Evolutionary conservation across 169 alveolate species (phyloP).

Genomic region (Plasmodium coatneyi): DNA sequence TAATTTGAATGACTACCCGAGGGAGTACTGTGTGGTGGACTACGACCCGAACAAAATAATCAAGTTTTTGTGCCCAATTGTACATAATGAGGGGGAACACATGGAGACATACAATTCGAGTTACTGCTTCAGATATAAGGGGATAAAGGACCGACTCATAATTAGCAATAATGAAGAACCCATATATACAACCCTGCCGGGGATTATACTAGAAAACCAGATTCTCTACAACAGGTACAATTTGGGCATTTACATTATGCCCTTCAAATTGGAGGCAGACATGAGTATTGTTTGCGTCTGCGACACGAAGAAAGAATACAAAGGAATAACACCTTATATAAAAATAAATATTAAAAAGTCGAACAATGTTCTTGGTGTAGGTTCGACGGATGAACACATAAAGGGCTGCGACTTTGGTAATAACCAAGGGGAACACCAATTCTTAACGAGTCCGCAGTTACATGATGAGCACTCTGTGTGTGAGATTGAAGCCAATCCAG

Average conservation of each 20-base stretch:
- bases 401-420: conserved; percentile 69
- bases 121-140: conserved; percentile 34
- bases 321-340: conserved; percentile 45
- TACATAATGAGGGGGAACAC: not conserved
- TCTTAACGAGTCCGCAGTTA: conserved; percentile 16
- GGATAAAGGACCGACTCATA: conserved; percentile 22
- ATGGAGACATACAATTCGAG: not conserved
- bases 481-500: conserved; percentile 32
- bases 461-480: not conserved
- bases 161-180: conserved; percentile 23
- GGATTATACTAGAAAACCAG: conserved; percentile 22
- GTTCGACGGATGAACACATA: not conserved
- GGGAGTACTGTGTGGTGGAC: conserved; percentile 16
- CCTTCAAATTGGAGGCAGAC: conserved; percentile 20
- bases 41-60: conserved; percentile 17
- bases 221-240: conserved; percentile 2
- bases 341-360: conserved; percentile 17
- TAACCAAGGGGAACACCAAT: conserved; percentile 45
- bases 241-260: conserved; percentile 25
- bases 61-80: conserved; percentile 44
- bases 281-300: conserved; percentile 49
- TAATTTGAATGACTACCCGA: conserved; percentile 45
- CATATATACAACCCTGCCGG: conserved; percentile 31
- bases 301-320: conserved; percentile 9
- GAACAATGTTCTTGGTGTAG: conserved; percentile 1